A percentile compares a stretch with the other conserved stretches of the same genome.
Evolutionary conservation across 768 basidiomycete species (phyloP).

Genomic region (Lactarius akahatsu): DNA sequence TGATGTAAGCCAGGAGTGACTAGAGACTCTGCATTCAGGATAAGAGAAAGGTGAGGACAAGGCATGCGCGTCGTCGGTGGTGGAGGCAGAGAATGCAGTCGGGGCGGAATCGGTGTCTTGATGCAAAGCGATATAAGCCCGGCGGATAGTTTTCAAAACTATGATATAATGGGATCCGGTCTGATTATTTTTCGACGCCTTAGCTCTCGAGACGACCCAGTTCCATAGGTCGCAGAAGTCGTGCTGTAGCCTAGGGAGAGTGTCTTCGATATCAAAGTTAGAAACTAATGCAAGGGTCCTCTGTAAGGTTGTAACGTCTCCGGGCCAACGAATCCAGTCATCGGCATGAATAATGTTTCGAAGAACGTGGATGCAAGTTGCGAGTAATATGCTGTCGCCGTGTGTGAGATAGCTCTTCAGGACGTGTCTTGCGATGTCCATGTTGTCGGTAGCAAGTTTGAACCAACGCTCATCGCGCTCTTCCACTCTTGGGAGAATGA

Average conservation of each 20-base stretch:
- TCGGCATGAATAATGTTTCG: not conserved
- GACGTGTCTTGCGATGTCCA: not conserved
- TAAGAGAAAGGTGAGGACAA: no score
- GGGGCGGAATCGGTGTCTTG: not conserved
- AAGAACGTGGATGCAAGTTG: not conserved
- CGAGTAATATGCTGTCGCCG: not conserved
- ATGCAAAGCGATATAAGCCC: not conserved
- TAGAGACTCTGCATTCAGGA: no score
- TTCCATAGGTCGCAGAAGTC: not conserved
- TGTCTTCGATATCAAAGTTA: not conserved
- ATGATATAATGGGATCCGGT: not conserved
- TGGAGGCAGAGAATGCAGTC: no score
- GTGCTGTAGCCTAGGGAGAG: not conserved
- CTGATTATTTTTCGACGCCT: not conserved
- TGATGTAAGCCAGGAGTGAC: no score
- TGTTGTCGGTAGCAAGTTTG: not conserved
- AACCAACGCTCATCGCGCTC: not conserved
- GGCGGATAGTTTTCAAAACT: not conserved
- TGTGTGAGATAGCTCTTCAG: slow-evolving; percentile 2
- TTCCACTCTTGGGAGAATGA: not conserved
- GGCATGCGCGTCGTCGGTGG: no score
- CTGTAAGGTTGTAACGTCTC: not conserved
- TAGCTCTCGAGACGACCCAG: not conserved
- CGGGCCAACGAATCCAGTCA: not conserved
- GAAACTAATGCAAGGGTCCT: not conserved